These are phyloP conservation scores for Gossypium longicalyx DNA, from an alignment of 345 rosid genomes.

Conservation along the genomic window DNA sequence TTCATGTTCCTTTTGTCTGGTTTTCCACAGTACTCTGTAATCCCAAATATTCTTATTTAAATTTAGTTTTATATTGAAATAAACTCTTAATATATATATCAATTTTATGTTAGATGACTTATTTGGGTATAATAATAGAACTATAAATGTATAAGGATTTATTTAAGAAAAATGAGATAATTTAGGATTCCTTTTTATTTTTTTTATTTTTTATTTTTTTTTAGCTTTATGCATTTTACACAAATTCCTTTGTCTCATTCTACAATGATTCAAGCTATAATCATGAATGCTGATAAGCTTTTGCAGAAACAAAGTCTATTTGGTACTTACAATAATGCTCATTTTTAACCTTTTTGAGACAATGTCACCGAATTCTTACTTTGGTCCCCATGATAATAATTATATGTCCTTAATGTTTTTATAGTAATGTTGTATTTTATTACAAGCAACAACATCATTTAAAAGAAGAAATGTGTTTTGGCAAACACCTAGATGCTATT, in stretches of 20 bases:
- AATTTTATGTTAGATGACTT: no score
- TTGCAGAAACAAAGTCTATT: background rate
- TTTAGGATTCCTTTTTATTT: background rate
- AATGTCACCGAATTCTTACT: background rate
- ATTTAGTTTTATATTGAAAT: no score
- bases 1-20: no score
- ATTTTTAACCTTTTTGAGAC: background rate
- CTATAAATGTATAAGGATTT: background rate
- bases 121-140: no score
- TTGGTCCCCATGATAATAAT: constrained; percentile 1
- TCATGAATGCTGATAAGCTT: background rate
- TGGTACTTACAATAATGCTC: background rate
- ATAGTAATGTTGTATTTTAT: background rate
- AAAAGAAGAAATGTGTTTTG: no score
- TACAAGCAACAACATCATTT: background rate
- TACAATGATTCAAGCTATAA: background rate
- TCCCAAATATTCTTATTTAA: no score
- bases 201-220: background rate
- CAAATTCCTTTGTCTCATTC: background rate
- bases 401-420: background rate
- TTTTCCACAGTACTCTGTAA: no score
- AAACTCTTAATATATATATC: no score
- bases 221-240: background rate
- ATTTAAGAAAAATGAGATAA: background rate
- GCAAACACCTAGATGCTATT: no score